Base-by-base conservation (phyloP, 2,329 filamentous ascomycete genomes). In the Penicillium sp. region DNA sequence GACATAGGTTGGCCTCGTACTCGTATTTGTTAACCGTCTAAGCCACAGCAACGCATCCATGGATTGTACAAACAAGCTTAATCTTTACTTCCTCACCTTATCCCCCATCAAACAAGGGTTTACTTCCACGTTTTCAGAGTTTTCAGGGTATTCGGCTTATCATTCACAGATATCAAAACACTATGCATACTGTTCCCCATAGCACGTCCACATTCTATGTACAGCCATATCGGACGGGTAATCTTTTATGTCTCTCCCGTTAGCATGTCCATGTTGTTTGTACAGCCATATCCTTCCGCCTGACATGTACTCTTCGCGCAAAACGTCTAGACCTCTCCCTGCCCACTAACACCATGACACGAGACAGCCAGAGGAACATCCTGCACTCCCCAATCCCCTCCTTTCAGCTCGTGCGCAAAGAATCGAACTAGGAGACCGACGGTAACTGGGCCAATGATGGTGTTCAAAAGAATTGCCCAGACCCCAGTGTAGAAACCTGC, bases 381-480 rank as follows among this genome's bases (percentile, higher is more conserved):
- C 43, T 64, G 62, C 26, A 61, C 41, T 8, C 63, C 63, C 62
- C 63, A 65, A 29, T 59, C 54, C 0, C 62, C 59, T n/a, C 54
- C 48, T 13, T 56, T 60, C 7, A 64, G 55, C 4, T 43, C 40
- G 13, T 57, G 42, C 4, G 57, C 62, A 26, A 57, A 57, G 10
- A 53, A 53, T 33, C 57, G 60, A 33, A 64, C 61, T 28, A 64
- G 43, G 9, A 63, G 31, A 3, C 63, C 63, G 5, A 66, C 64
- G 0, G 49, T 48, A 4, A 63, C 56, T 6, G 64, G 62, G 3
- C 61, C 62, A 21, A 65, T 57, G 8, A 66, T 66, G 3, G 64
- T 66, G 37, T 66, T 66, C 2, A 66, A 48, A 10, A 66, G 52
- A 35, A 66, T 66, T 0, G 64, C 64, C 64, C 64, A 66, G 0